A percentile compares a stretch with the other conserved stretches of the same genome.
Evolutionary conservation across 768 basidiomycete genomes (phyloP).

Genomic region (Collybiopsis confluens): DNA sequence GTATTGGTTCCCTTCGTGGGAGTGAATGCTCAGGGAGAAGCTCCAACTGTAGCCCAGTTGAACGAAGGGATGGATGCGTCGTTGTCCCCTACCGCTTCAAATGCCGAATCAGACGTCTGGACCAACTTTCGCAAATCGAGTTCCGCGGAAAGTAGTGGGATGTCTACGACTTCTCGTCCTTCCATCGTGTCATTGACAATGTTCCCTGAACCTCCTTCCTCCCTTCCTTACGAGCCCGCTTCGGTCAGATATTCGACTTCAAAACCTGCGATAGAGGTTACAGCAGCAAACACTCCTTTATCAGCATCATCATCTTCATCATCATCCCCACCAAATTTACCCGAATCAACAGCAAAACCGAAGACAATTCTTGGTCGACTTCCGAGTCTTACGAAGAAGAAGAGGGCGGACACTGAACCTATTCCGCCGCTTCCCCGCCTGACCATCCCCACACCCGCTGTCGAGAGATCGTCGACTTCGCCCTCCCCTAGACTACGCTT

Average conservation of each 20-base stretch:
- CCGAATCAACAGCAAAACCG: not conserved
- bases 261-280: not conserved
- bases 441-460: not conserved
- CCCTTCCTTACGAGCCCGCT: not conserved
- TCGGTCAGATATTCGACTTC: not conserved
- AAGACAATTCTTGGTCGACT: not conserved
- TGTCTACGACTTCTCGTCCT: not conserved
- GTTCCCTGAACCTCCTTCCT: slow-evolving; percentile 4
- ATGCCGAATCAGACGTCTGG: not conserved
- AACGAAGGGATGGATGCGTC: not conserved
- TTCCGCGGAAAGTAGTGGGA: not conserved
- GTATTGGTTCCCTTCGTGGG: not conserved
- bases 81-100: slow-evolving; percentile 1
- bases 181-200: slow-evolving; percentile 5
- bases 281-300: not conserved
- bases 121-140: not conserved
- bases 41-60: not conserved
- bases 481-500: not conserved
- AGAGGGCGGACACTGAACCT: not conserved
- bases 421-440: not conserved
- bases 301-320: not conserved
- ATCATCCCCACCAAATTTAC: not conserved
- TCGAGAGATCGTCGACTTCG: not conserved
- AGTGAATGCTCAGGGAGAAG: not conserved
- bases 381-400: slow-evolving; percentile 1